A percentile compares a stretch with the other conserved stretches of the same genome.
These are phyloP conservation scores for Moesziomyces globuligerus DNA, from an alignment of 1,284 basidiomycete species.

Conservation along the genomic window DNA sequence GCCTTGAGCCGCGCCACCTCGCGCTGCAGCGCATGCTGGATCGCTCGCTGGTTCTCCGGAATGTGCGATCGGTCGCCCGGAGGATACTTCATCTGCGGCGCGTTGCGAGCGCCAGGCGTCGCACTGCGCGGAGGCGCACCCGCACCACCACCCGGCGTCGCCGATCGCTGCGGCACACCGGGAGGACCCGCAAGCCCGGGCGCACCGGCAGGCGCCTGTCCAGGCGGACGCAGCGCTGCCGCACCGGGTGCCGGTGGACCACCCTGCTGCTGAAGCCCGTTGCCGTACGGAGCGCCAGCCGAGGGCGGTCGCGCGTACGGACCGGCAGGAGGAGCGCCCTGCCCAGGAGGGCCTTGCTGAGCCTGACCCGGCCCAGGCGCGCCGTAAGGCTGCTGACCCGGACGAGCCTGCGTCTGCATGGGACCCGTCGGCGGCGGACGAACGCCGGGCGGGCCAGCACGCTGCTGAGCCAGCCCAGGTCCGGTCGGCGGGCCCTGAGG, in stretches of 20 bases:
- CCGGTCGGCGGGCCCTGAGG: conserved; percentile 38
- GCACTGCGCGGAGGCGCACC: conserved; percentile 58
- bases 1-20: conserved; percentile 51
- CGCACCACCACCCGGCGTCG: conserved; percentile 67
- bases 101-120: conserved; percentile 49
- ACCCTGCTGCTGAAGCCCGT: conserved; percentile 31
- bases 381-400: conserved; percentile 30
- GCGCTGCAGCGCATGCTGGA: conserved; percentile 71
- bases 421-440: conserved; percentile 35
- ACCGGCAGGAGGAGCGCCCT: conserved; percentile 35
- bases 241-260: conserved; percentile 24
- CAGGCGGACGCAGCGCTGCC: conserved; percentile 38
- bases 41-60: conserved; percentile 76
- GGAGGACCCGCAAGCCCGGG: conserved; percentile 51
- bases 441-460: conserved; percentile 32
- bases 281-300: conserved; percentile 29
- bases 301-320: conserved; percentile 43
- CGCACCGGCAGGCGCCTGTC: conserved; percentile 26
- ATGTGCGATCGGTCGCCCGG: conserved; percentile 91
- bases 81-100: conserved; percentile 80
- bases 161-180: conserved; percentile 66
- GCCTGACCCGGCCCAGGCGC: conserved; percentile 23
- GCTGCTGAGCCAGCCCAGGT: conserved; percentile 40
- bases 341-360: conserved; percentile 39
- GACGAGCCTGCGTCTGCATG: conserved; percentile 21